phyloP scores from a whole-genome alignment of 805 yeast genomes.

The Yarrowia sp. region DNA sequence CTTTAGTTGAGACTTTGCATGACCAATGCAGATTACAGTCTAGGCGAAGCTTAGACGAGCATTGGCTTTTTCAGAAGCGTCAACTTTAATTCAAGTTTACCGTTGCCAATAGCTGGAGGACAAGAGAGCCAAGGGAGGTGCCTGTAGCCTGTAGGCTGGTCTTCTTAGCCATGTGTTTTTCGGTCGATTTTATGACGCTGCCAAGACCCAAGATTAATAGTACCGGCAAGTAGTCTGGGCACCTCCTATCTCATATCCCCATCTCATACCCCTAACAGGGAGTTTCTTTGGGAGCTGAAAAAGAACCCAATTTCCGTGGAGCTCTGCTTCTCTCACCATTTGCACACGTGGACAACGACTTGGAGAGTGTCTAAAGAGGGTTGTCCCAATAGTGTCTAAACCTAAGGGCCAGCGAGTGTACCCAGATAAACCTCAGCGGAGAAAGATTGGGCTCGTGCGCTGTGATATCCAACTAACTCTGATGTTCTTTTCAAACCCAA shows the following conservation, averaged over 20 bases:
- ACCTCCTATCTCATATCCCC: too few relatives aligned
- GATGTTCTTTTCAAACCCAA: background rate
- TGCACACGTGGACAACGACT: background rate
- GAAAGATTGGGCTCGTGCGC: background rate
- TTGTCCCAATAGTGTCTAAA: background rate
- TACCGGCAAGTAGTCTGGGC: too few relatives aligned
- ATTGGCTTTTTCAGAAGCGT: background rate
- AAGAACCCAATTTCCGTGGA: conserved; percentile 13
- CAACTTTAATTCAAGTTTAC: background rate
- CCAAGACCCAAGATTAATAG: too few relatives aligned
- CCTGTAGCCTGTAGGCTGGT: too few relatives aligned
- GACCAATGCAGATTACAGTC: background rate
- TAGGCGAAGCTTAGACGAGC: background rate
- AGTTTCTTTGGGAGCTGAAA: too few relatives aligned
- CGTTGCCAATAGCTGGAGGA: background rate
- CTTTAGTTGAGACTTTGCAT: background rate
- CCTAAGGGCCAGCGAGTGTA: too few relatives aligned
- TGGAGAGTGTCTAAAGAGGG: background rate
- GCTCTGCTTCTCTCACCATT: background rate
- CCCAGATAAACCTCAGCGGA: background rate
- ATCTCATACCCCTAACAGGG: too few relatives aligned
- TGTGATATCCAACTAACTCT: background rate
- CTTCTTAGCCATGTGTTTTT: too few relatives aligned
- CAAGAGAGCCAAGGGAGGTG: background rate
- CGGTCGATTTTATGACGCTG: too few relatives aligned